Evolutionary conservation across 495 filamentous ascomycete species (phyloP).

Genomic region (Aspergillus cavernicola): DNA sequence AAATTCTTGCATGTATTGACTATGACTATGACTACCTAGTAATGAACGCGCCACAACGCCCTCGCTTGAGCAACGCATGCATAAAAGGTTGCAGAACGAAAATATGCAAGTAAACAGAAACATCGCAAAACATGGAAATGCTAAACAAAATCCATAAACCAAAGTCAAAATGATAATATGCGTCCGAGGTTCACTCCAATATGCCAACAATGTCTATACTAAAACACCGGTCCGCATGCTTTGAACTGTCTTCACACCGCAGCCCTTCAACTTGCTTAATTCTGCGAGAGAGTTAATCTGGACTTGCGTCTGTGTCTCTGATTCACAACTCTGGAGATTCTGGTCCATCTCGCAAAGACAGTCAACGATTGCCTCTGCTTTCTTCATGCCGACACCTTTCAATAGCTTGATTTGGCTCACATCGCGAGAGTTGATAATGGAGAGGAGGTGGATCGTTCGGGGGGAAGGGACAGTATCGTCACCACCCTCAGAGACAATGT

Average conservation of each 20-base stretch:
- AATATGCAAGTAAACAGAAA: not conserved
- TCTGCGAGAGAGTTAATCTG: slow-evolving; percentile 42
- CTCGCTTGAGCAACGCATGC: slow-evolving; percentile 32
- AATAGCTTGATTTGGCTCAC: slow-evolving; percentile 60
- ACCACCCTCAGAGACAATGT: slow-evolving; percentile 22
- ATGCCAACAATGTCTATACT: slow-evolving; percentile 26
- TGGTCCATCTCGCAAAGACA: slow-evolving; percentile 49
- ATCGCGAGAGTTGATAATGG: slow-evolving; percentile 84
- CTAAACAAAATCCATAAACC: not conserved
- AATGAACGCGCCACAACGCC: slow-evolving; percentile 33
- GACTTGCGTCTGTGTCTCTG: slow-evolving; percentile 25
- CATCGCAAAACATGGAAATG: slow-evolving; percentile 6
- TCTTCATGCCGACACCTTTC: slow-evolving; percentile 60
- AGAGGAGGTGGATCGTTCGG: slow-evolving; percentile 65
- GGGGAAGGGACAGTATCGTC: slow-evolving; percentile 52
- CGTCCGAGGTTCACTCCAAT: slow-evolving; percentile 2
- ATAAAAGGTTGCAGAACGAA: slow-evolving; percentile 1
- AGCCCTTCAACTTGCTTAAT: slow-evolving; percentile 47
- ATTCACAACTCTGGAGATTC: slow-evolving; percentile 15
- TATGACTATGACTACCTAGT: not conserved
- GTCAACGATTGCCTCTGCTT: slow-evolving; percentile 51
- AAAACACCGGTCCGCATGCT: slow-evolving; percentile 50
- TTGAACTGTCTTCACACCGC: slow-evolving; percentile 50
- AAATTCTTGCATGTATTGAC: not conserved
- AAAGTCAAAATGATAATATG: not conserved